phyloP scores from a whole-genome alignment of 2,329 filamentous ascomycete genomes.

The Orbilia brochopaga region DNA sequence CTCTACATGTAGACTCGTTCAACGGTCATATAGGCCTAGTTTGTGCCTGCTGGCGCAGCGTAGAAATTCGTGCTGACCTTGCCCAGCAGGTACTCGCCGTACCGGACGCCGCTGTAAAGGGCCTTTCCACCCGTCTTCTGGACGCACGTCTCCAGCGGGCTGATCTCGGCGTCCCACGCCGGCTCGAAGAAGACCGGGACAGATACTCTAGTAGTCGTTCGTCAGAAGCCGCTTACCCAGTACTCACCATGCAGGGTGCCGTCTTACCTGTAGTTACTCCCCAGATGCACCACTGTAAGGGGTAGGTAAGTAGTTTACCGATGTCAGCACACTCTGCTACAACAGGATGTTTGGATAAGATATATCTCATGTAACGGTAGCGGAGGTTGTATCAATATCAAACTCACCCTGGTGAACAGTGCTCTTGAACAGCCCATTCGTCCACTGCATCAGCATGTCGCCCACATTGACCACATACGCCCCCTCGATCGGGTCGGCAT shows the following conservation, averaged over 20 bases:
- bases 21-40: neutral
- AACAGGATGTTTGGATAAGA: no score
- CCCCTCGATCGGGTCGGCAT: slow-evolving; percentile 60
- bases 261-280: slow-evolving; percentile 57
- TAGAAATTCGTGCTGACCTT: slow-evolving; percentile 60
- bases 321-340: neutral
- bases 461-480: slow-evolving; percentile 63
- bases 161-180: slow-evolving; percentile 59
- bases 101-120: slow-evolving; percentile 56
- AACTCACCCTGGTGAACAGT: slow-evolving; percentile 59
- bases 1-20: neutral
- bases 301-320: neutral
- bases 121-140: slow-evolving; percentile 55
- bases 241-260: slow-evolving; percentile 7
- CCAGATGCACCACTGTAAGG: slow-evolving; percentile 58
- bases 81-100: slow-evolving; percentile 59
- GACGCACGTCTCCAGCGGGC: slow-evolving; percentile 58
- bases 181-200: slow-evolving; percentile 64
- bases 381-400: neutral
- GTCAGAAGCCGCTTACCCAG: neutral
- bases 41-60: neutral
- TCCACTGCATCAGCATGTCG: slow-evolving; percentile 61
- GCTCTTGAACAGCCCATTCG: slow-evolving; percentile 55
- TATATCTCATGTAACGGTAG: no score
- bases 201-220: slow-evolving; percentile 43